A percentile compares a stretch with the other conserved stretches of the same genome.
Evolutionary conservation across 352 stramenopile species (phyloP).

Genomic region (Phytophthora vignae): DNA sequence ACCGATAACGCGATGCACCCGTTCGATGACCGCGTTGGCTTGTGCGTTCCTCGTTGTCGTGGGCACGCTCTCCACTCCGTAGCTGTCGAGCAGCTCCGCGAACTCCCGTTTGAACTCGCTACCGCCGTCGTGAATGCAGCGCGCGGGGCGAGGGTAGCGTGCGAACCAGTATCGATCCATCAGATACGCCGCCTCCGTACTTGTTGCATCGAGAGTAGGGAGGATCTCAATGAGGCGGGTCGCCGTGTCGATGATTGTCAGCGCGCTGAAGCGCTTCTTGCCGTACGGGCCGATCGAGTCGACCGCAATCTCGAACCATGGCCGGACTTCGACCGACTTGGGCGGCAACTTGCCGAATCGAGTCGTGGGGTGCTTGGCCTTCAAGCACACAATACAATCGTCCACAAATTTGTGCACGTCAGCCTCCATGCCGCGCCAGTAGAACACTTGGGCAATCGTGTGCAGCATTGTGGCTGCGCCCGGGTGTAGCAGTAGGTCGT

Average conservation of each 20-base stretch:
- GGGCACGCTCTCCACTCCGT: neutral
- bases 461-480: neutral
- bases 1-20: constrained; percentile 8
- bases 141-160: neutral
- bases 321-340: neutral
- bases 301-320: constrained; percentile 6
- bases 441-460: neutral
- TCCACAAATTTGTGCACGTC: neutral
- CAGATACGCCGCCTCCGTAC: neutral
- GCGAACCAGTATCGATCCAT: constrained; percentile 5
- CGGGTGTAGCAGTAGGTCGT: neutral
- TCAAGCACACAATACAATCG: neutral
- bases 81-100: constrained; percentile 1
- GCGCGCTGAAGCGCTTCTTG: neutral
- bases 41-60: constrained; percentile 2
- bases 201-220: neutral
- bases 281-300: constrained; percentile 5
- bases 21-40: constrained; percentile 14
- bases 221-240: constrained; percentile 3
- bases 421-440: neutral
- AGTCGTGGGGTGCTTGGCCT: neutral
- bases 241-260: constrained; percentile 13
- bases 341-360: neutral
- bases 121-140: constrained; percentile 5
- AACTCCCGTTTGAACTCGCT: constrained; percentile 11